phyloP scores from a whole-genome alignment of 202 grass and related monocot species.

The Schoenoplectus tabernaemontani region DNA sequence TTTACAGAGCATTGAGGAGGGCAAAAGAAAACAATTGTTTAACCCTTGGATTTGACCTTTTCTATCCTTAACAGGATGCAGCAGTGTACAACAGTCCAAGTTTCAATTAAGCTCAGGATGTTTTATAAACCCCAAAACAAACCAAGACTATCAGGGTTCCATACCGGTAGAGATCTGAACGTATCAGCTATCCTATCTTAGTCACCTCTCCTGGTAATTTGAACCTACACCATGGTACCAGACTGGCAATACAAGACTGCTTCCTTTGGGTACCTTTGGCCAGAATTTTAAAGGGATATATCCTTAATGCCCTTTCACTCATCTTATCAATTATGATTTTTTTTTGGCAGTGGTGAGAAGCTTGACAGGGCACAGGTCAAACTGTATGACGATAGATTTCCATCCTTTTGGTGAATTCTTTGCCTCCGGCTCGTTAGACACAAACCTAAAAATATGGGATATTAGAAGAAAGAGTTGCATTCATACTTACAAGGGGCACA shows the following conservation, averaged over 20 bases:
- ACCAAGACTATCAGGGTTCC: neutral
- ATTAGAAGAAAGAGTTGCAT: slow-evolving; percentile 84
- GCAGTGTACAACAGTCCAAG: neutral
- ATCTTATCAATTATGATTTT: slow-evolving; percentile 15
- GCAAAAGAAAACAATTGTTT: too few species aligned
- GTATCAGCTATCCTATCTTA: neutral
- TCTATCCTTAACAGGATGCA: neutral
- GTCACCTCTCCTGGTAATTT: neutral
- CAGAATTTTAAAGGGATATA: neutral
- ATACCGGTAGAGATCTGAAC: neutral
- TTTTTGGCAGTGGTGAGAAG: slow-evolving; percentile 52
- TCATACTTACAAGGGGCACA: slow-evolving; percentile 90
- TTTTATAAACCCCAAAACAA: neutral
- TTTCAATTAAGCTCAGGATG: neutral
- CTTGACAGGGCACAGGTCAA: slow-evolving; percentile 85
- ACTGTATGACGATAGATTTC: slow-evolving; percentile 73
- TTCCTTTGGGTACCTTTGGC: neutral
- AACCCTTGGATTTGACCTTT: too few species aligned
- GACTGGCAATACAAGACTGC: neutral
- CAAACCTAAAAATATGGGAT: slow-evolving; percentile 97
- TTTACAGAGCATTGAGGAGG: too few species aligned
- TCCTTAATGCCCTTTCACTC: neutral
- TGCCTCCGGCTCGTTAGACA: slow-evolving; percentile 79
- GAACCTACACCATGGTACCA: slow-evolving; percentile 20
- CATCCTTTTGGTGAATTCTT: slow-evolving; percentile 95